Evolutionary conservation across 495 filamentous ascomycete genomes (phyloP), one percentile per base, ranked within the genome.

Genomic region (Wilcoxina mikolae): DNA sequence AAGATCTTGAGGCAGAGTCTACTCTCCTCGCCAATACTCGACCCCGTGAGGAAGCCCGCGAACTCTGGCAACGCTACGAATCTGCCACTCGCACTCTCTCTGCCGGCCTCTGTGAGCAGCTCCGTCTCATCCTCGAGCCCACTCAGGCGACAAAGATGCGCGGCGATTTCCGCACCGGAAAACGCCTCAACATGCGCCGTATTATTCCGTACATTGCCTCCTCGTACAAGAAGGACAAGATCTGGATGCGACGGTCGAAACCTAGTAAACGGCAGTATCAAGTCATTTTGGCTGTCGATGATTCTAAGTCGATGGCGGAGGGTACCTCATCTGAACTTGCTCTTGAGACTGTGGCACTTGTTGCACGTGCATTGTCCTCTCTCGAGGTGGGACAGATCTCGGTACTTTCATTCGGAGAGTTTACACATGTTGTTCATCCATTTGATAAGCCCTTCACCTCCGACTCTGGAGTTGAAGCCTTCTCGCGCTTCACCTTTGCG

Each of bases 131-230:
- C 65, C 81, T 99, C 17, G 83, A 86, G 1, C 93, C 93, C 0
- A 95, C 91, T 0, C 80, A 89, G 42, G 90, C 93, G 18, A 94
- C 93, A 42, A 99, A 95, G 65, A 82, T 96, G 61, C 87, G 90
- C 1, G 93, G 93, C 56, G 87, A 94, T 67, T 96, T 91, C 76
- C 85, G 90, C 62, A 96, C 93, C 0, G 93, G 93, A 50, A 96
- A 99, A 67, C 84, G 93, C 1, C 85, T 99, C 60, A 96, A 96
- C 69, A 93, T 99, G 72, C 95, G 94, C 68, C 85, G 89, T 45
- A 99, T 99, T 69, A 96, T 99, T 59, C 90, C 93, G 0, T 99
- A 96, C 71, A 96, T 99, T 58, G 93, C 93, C 3, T 93, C 85
- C 2, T 78, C 82, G 57, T 99, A 94, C 76, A 95, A 94, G 76